Evolutionary conservation across 805 yeast genomes (phyloP).

Genomic region (Starmerella sp.): DNA sequence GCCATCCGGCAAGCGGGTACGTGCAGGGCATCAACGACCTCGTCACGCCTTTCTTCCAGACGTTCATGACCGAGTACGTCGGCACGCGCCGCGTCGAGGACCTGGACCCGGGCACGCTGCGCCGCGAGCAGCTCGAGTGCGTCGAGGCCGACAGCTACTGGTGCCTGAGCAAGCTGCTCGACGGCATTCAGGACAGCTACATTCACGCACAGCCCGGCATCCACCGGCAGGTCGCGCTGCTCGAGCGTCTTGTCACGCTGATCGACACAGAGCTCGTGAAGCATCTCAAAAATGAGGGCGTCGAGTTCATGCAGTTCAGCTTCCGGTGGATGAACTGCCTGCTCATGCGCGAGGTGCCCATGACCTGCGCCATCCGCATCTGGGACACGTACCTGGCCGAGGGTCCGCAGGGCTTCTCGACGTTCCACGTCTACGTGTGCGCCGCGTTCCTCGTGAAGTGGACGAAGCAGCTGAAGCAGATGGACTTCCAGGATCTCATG

Average conservation of each 20-base stretch:
- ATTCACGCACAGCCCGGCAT: constrained; percentile 98
- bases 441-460: constrained; percentile 91
- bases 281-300: constrained; percentile 69
- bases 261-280: constrained; percentile 63
- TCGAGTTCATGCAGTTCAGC: constrained; percentile 92
- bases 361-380: constrained; percentile 75
- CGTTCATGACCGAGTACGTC: constrained; percentile 62
- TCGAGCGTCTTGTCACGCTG: constrained; percentile 63
- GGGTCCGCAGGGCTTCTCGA: constrained; percentile 62
- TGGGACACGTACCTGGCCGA: constrained; percentile 83
- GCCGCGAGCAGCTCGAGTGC: constrained; percentile 47
- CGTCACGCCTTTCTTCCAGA: constrained; percentile 84
- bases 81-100: constrained; percentile 37
- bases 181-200: constrained; percentile 92
- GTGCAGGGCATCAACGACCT: constrained; percentile 96
- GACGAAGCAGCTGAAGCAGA: constrained; percentile 60
- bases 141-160: constrained; percentile 95
- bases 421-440: constrained; percentile 92
- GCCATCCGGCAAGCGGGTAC: constrained; percentile 96
- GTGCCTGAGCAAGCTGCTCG: constrained; percentile 85
- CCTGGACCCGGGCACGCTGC: constrained; percentile 51
- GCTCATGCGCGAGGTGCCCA: constrained; percentile 82
- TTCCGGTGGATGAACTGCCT: constrained; percentile 99
- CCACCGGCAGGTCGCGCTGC: constrained; percentile 67
- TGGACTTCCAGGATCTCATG: constrained; percentile 92